A percentile compares a stretch with the other conserved stretches of the same genome.
phyloP scores from a whole-genome alignment of 2,329 filamentous ascomycete genomes.

The Cryphonectria naterciae region DNA sequence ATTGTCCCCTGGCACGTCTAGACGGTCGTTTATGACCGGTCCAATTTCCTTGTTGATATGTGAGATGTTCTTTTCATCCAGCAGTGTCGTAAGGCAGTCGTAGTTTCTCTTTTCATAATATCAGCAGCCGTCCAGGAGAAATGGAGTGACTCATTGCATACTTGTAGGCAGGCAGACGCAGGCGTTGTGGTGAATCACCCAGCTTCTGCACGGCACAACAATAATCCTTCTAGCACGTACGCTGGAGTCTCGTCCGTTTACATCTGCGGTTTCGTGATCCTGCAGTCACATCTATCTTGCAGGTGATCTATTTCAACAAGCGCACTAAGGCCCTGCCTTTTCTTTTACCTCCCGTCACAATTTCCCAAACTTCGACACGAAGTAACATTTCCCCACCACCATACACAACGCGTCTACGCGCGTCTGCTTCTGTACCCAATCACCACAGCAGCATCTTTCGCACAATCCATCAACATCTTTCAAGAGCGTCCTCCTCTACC shows the following conservation, averaged over 20 bases:
- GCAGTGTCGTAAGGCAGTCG: background rate
- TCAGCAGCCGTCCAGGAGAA: background rate
- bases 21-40: background rate
- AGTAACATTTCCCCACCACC: background rate
- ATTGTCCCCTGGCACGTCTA: background rate
- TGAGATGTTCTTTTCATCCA: too few relatives aligned
- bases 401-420: background rate
- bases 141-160: background rate
- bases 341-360: background rate
- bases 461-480: background rate
- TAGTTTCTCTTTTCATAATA: background rate
- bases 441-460: background rate
- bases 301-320: background rate
- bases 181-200: background rate
- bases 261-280: background rate
- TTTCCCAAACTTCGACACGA: background rate
- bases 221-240: background rate
- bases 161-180: background rate
- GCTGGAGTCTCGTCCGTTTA: background rate
- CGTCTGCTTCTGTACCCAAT: background rate
- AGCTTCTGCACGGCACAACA: background rate
- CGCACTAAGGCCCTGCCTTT: background rate
- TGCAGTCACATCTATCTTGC: background rate
- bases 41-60: background rate
- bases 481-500: background rate